Evolutionary conservation across 1,284 basidiomycete species (phyloP), one percentile per base, ranked within the genome.

Genomic region (Anthracocystis setariae): DNA sequence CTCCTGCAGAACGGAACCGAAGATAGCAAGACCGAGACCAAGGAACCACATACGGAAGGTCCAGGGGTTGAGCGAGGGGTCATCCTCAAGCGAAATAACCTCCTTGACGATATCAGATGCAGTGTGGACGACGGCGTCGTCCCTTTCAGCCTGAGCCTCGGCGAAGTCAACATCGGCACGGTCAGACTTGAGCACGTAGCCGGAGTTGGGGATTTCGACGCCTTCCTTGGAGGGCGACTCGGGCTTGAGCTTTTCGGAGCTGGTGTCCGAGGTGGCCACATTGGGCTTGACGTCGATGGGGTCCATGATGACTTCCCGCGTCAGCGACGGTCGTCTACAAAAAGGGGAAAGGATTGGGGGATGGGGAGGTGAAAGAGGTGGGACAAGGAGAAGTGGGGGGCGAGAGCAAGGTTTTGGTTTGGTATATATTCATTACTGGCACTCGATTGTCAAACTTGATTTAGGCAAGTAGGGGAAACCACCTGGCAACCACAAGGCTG

Each of bases 31-130:
- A 25, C 56, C 57, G 8, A 66, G 53, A 23, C 64, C 64, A 5
- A 66, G 35, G 45, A 56, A 59, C 56, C 56, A 59, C 50, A 59
- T 60, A 18, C 64, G 64, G 39, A 60, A 60, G 39, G 57, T 66
- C 63, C 63, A 66, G 18, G 63, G 63, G 44, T 46, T 66, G 29
- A 53, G 51, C 8, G 56, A 35, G 17, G 63, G 56, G 44, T 66
- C 56, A 24, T 66, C 63, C 15, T 66, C 63, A 24, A 59, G 51
- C 42, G 49, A 53, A 15, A 65, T 18, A 8, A 65, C 50, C 38
- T 49, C 27, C 8, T 44, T 65, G 33, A 65, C 62, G 25, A 65
- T 56, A 37, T 65, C 62, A 2, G 29, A 42, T 15, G 62, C 62
- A 23, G 44, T 53, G 40, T 57, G 55, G 15, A 65, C 50, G 40